These are phyloP conservation scores for Leptodermis oblonga DNA, from an alignment of 257 asterid species.

Conservation along the genomic window DNA sequence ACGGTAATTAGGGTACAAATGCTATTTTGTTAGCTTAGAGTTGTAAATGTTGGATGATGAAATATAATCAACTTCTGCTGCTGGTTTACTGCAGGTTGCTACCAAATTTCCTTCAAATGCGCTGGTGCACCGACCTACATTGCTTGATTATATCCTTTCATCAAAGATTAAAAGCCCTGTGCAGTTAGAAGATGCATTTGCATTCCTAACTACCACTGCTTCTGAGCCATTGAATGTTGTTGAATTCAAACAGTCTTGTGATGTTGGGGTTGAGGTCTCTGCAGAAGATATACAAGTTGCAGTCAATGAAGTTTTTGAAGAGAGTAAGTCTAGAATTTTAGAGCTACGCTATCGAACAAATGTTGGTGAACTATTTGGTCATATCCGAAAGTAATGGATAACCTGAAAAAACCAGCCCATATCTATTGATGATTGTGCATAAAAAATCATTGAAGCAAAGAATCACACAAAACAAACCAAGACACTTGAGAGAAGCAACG, in stretches of 20 bases:
- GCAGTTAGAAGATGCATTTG: constrained; percentile 79
- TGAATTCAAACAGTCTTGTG: constrained; percentile 82
- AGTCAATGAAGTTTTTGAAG: constrained; percentile 66
- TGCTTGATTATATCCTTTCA: constrained; percentile 60
- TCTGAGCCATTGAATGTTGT: constrained; percentile 44
- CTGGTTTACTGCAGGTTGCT: constrained; percentile 51
- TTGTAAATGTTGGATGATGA: neutral
- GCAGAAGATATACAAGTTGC: constrained; percentile 53
- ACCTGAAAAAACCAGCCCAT: too few species aligned
- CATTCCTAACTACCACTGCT: constrained; percentile 47
- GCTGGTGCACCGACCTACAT: constrained; percentile 69
- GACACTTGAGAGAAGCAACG: too few species aligned
- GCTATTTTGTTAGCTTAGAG: neutral
- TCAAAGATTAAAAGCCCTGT: constrained; percentile 69
- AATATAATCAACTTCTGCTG: too few species aligned
- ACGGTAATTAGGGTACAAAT: constrained; percentile 47
- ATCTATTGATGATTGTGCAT: too few species aligned
- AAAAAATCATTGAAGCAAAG: too few species aligned
- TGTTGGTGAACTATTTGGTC: constrained; percentile 77
- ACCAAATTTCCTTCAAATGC: constrained; percentile 81
- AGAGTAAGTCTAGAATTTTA: constrained; percentile 48
- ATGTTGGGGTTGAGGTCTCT: constrained; percentile 86
- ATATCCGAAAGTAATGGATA: constrained; percentile 72
- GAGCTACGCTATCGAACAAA: constrained; percentile 84
- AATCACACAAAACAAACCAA: too few species aligned